Conservation (phyloP, 805 yeast genomes). For the Pichia pseudocactophila region DNA sequence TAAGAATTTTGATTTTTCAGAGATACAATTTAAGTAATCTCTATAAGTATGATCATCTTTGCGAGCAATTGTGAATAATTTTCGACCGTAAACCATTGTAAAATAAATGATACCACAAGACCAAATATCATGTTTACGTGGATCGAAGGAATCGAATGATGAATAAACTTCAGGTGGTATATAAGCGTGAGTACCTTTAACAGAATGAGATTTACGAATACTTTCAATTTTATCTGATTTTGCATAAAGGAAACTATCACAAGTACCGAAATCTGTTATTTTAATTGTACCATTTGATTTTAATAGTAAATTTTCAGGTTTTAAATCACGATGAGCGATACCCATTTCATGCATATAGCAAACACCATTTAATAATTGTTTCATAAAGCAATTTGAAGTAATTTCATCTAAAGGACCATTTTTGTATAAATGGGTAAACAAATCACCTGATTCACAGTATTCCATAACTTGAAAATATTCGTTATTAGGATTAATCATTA, state of each 20-base stretch:
- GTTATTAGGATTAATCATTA: slow-evolving; percentile 72
- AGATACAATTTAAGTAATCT: slow-evolving; percentile 40
- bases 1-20: too few relatives aligned
- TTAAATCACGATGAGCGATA: slow-evolving; percentile 80
- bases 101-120: slow-evolving; percentile 87
- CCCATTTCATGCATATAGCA: slow-evolving; percentile 87
- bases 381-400: slow-evolving; percentile 83
- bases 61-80: slow-evolving; percentile 81
- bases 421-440: slow-evolving; percentile 64
- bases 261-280: slow-evolving; percentile 83
- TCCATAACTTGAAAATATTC: slow-evolving; percentile 84
- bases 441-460: slow-evolving; percentile 74
- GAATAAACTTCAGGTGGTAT: slow-evolving; percentile 85
- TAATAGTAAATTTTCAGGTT: slow-evolving; percentile 75
- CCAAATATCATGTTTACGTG: slow-evolving; percentile 82
- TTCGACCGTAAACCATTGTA: slow-evolving; percentile 94
- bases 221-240: neutral
- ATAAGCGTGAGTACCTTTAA: slow-evolving; percentile 82
- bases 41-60: slow-evolving; percentile 73
- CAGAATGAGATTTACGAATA: neutral
- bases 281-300: slow-evolving; percentile 67
- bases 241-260: slow-evolving; percentile 49
- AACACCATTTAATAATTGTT: slow-evolving; percentile 77
- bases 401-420: slow-evolving; percentile 71
- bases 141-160: slow-evolving; percentile 53